phyloP scores from a whole-genome alignment of 2,329 filamentous ascomycete species.

The Proliferodiscus dingleyae region DNA sequence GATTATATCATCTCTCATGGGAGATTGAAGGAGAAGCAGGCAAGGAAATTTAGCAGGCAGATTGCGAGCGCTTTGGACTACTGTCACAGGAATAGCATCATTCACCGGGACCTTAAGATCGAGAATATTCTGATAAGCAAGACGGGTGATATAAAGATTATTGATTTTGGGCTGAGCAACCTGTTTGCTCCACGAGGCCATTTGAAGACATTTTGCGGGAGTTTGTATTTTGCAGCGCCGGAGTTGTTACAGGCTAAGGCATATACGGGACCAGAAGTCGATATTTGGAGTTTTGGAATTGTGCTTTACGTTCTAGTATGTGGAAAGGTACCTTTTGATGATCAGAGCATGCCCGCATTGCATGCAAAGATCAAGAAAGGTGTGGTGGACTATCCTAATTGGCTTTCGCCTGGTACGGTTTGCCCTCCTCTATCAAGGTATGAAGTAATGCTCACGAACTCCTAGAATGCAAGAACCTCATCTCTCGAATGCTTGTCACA shows the following conservation, averaged over 20 bases:
- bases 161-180: constrained; percentile 96
- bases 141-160: constrained; percentile 98
- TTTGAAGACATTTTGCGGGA: constrained; percentile 95
- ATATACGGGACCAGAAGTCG: constrained; percentile 94
- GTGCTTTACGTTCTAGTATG: constrained; percentile 96
- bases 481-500: constrained; percentile 92
- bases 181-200: constrained; percentile 81
- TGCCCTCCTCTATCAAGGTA: too few relatives aligned
- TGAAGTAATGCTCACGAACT: constrained; percentile 10
- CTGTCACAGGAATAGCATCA: constrained; percentile 96
- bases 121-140: constrained; percentile 99
- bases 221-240: constrained; percentile 94
- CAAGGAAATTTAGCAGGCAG: constrained; percentile 93
- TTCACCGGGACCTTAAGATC: constrained; percentile 95
- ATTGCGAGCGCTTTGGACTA: constrained; percentile 96
- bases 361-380: constrained; percentile 99
- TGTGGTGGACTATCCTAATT: constrained; percentile 89
- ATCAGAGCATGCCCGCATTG: constrained; percentile 97
- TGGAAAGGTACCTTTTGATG: constrained; percentile 96
- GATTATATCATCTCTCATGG: constrained; percentile 99
- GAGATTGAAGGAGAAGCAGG: constrained; percentile 95
- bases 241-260: constrained; percentile 90
- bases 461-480: constrained; percentile 88
- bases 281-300: constrained; percentile 98
- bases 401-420: constrained; percentile 76